Evolutionary conservation across 768 basidiomycete genomes (phyloP), one percentile per base, ranked within the genome.

Genomic region (Podaxis rugospora): DNA sequence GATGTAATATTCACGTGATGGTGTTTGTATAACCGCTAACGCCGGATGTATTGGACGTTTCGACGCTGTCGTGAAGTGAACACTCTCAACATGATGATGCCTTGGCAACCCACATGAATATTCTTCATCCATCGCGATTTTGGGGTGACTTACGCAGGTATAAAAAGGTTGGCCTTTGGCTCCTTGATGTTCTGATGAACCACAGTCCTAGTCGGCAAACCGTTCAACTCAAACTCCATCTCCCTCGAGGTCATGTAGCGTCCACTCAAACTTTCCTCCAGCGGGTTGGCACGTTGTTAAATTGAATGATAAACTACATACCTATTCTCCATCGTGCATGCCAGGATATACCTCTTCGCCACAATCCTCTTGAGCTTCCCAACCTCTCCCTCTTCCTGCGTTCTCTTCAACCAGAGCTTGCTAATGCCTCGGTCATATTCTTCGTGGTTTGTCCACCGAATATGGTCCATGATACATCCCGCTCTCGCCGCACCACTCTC

Each of bases 291-390:
- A 44, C 27, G 32, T 47, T 32, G 21, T 44, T 47, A 52, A n/a
- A 2, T 13, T 2, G 47, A 40, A 40, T 27, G 4, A 25, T 4
- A 23, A 35, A n/a, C 9, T 37, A 53, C 74, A 11, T 67, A 83
- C 90, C 90, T 86, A 59, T 92, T 92, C 6, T 78, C 80, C n/a
- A 88, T 82, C 44, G 91, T 83, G 64, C 85, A 85, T 0, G 90
- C 88, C 7, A 91, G 58, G 10, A 89, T 71, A 66, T 93, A 91
- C 42, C 82, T 78, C 66, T 80, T 76, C 0, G 89, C 89, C 4
- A 89, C 80, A 6, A 62, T 44, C 25, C 72, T 67, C 71, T 86
- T 84, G 35, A 70, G 72, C 0, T 44, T 28, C 1, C 79, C 84
- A 0, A 75, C 57, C 32, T 69, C 68, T 9, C 81, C 82, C 66